These are phyloP conservation scores for Fraxinus greggii DNA, from an alignment of 305 asterid species.

Conservation along the genomic window DNA sequence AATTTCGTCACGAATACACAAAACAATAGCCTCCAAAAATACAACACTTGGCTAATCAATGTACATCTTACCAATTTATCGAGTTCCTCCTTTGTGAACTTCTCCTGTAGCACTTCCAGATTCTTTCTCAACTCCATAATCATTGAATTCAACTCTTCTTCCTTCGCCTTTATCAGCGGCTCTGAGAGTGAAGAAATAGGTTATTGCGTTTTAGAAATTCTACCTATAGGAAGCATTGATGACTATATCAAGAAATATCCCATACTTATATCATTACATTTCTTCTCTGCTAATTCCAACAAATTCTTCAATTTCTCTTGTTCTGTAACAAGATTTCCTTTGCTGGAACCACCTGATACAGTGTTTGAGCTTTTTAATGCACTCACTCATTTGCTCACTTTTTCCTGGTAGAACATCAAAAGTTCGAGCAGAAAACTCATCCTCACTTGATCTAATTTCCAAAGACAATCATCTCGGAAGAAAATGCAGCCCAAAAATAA, in stretches of 20 bases:
- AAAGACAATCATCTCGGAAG: not conserved
- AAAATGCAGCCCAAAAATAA: not conserved
- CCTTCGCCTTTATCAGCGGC: conserved; percentile 67
- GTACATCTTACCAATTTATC: conserved; percentile 58
- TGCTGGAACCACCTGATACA: conserved; percentile 86
- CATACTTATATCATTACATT: conserved; percentile 68
- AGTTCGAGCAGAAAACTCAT: not conserved
- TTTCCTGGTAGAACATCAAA: conserved; percentile 54
- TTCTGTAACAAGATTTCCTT: conserved; percentile 55
- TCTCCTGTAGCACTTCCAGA: conserved; percentile 61
- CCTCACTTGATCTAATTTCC: not conserved
- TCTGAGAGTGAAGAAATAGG: conserved; percentile 36
- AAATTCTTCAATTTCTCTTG: conserved; percentile 45
- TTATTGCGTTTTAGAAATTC: not conserved
- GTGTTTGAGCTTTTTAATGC: conserved; percentile 69
- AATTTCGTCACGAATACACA: conserved; percentile 7
- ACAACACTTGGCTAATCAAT: not conserved
- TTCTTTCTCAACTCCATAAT: conserved; percentile 70
- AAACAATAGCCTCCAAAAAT: conserved; percentile 6
- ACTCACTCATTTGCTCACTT: conserved; percentile 64
- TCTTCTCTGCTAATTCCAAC: conserved; percentile 73
- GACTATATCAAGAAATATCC: conserved; percentile 13
- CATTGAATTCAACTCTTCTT: conserved; percentile 74
- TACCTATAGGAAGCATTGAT: not conserved
- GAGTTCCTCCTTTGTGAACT: conserved; percentile 61